Conservation (phyloP, 176 grass and related monocot species). For the Miscanthus lutarioriparius region DNA sequence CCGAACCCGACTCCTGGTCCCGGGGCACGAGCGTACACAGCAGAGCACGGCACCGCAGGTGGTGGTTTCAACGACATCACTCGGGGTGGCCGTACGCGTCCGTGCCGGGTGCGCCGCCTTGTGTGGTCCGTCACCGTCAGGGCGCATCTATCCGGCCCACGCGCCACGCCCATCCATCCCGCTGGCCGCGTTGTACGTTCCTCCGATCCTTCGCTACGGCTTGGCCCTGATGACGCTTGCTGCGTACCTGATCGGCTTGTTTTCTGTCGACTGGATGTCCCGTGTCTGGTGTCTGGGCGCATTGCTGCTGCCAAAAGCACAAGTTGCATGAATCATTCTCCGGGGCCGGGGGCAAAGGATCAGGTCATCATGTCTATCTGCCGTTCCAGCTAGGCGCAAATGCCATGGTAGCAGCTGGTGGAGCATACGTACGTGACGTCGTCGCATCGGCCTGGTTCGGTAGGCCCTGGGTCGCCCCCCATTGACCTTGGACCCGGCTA, state of each 20-base stretch:
- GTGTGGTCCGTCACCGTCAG: not conserved
- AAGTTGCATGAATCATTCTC: not conserved
- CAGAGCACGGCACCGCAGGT: not conserved
- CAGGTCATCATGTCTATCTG: not conserved
- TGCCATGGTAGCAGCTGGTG: too few relatives aligned
- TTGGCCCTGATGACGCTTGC: not conserved
- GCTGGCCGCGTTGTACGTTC: not conserved
- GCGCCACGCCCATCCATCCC: too few relatives aligned
- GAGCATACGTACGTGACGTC: too few relatives aligned
- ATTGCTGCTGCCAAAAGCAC: not conserved
- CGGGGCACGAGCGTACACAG: not conserved
- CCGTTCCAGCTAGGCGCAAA: too few relatives aligned
- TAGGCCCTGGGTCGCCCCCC: too few relatives aligned
- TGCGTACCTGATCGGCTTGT: not conserved
- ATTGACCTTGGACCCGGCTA: not conserved
- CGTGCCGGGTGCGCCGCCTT: not conserved
- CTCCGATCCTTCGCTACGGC: not conserved
- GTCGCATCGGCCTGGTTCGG: too few relatives aligned
- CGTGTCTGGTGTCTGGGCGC: not conserved
- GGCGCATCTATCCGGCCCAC: not conserved
- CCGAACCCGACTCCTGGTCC: not conserved
- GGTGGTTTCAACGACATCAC: not conserved
- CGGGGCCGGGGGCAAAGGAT: too few relatives aligned
- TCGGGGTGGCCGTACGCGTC: not conserved
- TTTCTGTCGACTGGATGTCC: not conserved